Conservation (phyloP, 2,329 filamentous ascomycete species). For the Clonostachys rosea region DNA sequence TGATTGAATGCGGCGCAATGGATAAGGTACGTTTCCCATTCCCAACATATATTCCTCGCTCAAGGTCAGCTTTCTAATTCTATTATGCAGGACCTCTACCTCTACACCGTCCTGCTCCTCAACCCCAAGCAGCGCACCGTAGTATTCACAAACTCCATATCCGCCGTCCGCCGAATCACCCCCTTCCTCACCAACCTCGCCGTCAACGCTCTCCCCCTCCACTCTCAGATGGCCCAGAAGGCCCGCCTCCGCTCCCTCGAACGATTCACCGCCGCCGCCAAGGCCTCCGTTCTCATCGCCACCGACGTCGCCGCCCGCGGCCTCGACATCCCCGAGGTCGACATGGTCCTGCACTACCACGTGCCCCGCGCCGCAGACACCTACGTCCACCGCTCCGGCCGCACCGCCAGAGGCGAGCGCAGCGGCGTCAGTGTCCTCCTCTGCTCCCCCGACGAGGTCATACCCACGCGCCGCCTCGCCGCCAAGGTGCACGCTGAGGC, state of each 20-base stretch:
- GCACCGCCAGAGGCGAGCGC: slow-evolving; percentile 79
- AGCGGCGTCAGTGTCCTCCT: slow-evolving; percentile 81
- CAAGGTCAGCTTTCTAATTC: not conserved
- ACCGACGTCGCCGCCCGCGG: slow-evolving; percentile 93
- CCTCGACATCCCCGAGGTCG: slow-evolving; percentile 86
- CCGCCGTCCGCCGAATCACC: slow-evolving; percentile 79
- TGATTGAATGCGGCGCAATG: slow-evolving; percentile 87
- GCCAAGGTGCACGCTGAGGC: slow-evolving; percentile 76
- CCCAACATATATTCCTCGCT: not conserved
- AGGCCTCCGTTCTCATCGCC: slow-evolving; percentile 66
- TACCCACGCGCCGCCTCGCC: slow-evolving; percentile 76
- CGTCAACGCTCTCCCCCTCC: slow-evolving; percentile 71
- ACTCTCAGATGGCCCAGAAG: slow-evolving; percentile 95
- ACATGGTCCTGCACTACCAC: slow-evolving; percentile 92
- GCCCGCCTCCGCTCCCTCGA: slow-evolving; percentile 90
- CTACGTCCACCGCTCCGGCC: slow-evolving; percentile 92
- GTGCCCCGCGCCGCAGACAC: slow-evolving; percentile 86
- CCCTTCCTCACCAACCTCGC: slow-evolving; percentile 81
- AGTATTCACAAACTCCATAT: slow-evolving; percentile 95
- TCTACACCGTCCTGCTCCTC: slow-evolving; percentile 82
- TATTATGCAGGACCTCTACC: slow-evolving; percentile 68
- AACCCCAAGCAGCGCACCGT: slow-evolving; percentile 78
- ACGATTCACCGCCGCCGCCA: slow-evolving; percentile 50
- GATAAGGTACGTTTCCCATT: slow-evolving; percentile 64
- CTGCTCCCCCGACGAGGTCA: slow-evolving; percentile 87